Evolutionary conservation across 179 eudicot genomes (phyloP).

Genomic region (Heliamphora pulchella): DNA sequence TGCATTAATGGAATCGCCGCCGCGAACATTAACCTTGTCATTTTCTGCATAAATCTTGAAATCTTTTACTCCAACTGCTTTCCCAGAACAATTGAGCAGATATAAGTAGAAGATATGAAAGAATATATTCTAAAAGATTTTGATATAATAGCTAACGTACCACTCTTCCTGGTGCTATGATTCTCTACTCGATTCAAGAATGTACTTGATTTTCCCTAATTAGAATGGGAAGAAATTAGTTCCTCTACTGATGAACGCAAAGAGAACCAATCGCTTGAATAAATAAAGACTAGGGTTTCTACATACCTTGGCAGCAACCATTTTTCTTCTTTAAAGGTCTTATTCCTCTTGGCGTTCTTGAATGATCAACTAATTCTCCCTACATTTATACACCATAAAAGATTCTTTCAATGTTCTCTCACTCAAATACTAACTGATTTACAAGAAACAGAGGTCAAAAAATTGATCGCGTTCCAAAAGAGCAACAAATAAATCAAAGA

Average conservation of each 20-base stretch:
- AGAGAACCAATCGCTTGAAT: not conserved
- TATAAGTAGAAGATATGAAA: not conserved
- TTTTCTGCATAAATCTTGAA: constrained; percentile 52
- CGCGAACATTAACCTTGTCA: constrained; percentile 19
- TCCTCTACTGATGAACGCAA: not conserved
- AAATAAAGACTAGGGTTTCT: constrained; percentile 13
- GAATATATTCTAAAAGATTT: not conserved
- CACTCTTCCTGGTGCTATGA: constrained; percentile 16
- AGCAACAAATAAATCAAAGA: not conserved
- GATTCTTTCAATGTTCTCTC: not conserved
- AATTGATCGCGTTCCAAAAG: not conserved
- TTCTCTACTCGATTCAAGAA: constrained; percentile 12
- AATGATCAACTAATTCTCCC: not conserved
- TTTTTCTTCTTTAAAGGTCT: not conserved
- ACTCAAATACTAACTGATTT: not conserved
- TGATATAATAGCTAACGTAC: constrained; percentile 12
- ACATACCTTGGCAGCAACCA: constrained; percentile 29
- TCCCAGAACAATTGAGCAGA: constrained; percentile 9
- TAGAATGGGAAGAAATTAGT: not conserved
- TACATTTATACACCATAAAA: not conserved
- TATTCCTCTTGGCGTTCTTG: not conserved
- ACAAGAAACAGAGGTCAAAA: not conserved
- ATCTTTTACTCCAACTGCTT: constrained; percentile 31
- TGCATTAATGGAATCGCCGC: constrained; percentile 14
- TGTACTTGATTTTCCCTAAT: constrained; percentile 26